A percentile compares a stretch with the other conserved stretches of the same genome.
Conservation (phyloP, 129 eudicot species). For the Chrysanthemum makinoi region DNA sequence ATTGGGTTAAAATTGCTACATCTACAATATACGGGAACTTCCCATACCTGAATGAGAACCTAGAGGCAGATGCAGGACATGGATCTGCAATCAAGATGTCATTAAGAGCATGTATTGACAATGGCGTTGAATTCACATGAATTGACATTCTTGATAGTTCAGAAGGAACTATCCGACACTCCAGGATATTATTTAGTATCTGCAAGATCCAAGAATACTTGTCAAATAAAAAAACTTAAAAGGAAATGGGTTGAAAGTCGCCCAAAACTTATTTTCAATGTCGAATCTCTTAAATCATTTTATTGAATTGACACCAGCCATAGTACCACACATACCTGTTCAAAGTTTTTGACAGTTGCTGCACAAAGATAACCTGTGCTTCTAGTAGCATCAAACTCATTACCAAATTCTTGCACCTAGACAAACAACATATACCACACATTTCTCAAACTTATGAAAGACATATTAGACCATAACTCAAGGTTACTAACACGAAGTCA, state of each 20-base stretch:
- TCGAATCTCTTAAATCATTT: constrained; percentile 1
- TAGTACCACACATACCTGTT: constrained; percentile 42
- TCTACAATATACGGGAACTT: neutral
- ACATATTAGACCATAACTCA: neutral
- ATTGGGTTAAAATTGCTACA: neutral
- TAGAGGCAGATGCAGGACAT: constrained; percentile 85
- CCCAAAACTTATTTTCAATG: neutral
- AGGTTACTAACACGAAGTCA: neutral
- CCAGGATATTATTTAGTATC: constrained; percentile 74
- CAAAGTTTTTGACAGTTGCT: constrained; percentile 74
- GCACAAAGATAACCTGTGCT: constrained; percentile 97
- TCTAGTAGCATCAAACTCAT: constrained; percentile 91
- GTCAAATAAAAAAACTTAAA: neutral
- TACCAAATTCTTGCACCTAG: constrained; percentile 57
- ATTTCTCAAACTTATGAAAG: constrained; percentile 5
- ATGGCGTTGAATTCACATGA: constrained; percentile 47
- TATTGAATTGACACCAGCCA: neutral
- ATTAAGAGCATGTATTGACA: constrained; percentile 69
- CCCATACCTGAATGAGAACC: constrained; percentile 82
- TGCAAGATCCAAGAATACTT: constrained; percentile 24
- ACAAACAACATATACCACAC: constrained; percentile 16
- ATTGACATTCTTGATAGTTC: constrained; percentile 76
- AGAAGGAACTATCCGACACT: constrained; percentile 47
- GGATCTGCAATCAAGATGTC: constrained; percentile 77
- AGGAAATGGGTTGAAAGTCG: neutral